A percentile compares a stretch with the other conserved stretches of the same genome.
Evolutionary conservation across 75 land plant species (phyloP).

Genomic region (Adiantum capillusveneris): DNA sequence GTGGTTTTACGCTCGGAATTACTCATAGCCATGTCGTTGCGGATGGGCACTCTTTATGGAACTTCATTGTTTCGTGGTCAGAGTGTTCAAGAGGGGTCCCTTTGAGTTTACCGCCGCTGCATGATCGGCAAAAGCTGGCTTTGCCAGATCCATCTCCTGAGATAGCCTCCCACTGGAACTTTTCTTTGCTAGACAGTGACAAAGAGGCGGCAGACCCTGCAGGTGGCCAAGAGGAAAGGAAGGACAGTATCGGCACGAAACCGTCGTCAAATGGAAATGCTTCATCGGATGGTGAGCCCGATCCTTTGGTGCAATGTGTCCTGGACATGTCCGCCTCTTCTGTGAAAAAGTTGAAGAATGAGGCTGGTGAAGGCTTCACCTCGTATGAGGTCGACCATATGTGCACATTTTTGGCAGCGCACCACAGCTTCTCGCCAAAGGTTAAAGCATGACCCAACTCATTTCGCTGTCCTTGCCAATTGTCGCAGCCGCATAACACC

Average conservation of each 20-base stretch:
- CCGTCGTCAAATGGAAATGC: too few species aligned
- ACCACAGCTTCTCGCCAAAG: constrained; percentile 3
- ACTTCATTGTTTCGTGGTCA: constrained; percentile 12
- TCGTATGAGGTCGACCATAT: constrained; percentile 23
- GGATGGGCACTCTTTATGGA: too few species aligned
- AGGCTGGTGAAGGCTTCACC: constrained; percentile 9
- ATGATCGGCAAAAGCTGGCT: neutral
- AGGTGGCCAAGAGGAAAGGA: neutral
- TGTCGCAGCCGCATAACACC: constrained; percentile 10
- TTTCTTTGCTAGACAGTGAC: too few species aligned
- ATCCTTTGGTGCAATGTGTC: neutral
- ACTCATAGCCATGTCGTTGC: constrained; percentile 1
- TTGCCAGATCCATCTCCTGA: neutral
- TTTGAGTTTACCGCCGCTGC: too few species aligned
- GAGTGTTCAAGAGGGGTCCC: constrained; percentile 7
- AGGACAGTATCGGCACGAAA: too few species aligned
- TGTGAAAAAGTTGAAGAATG: neutral
- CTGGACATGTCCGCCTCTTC: neutral
- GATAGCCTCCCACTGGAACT: too few species aligned
- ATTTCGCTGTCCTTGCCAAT: neutral
- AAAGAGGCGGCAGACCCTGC: neutral
- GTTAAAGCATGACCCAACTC: neutral
- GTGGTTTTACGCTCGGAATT: constrained; percentile 8
- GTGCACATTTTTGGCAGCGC: constrained; percentile 20
- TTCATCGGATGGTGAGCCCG: neutral